phyloP scores from a whole-genome alignment of 805 yeast species.

The Myxozyma neotropica region DNA sequence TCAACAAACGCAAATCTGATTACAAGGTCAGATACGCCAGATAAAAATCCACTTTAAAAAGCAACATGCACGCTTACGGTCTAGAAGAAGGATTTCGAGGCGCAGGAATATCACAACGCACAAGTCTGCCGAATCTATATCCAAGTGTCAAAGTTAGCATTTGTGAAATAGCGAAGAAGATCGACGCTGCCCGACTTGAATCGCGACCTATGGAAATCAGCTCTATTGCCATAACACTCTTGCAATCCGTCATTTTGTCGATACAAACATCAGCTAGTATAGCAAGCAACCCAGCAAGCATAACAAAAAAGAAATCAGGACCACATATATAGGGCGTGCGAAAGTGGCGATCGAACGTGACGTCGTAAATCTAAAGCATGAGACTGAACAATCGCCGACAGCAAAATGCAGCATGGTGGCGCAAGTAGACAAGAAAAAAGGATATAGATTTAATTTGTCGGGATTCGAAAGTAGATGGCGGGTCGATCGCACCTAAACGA shows the following conservation, averaged over 20 bases:
- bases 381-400: too few species aligned
- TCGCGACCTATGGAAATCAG: background rate
- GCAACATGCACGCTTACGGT: constrained; percentile 28
- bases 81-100: constrained; percentile 34
- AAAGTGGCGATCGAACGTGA: background rate
- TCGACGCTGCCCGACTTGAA: background rate
- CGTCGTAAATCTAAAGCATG: background rate
- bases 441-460: too few species aligned
- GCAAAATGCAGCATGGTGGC: too few species aligned
- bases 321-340: background rate
- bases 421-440: too few species aligned
- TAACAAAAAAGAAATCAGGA: background rate
- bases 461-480: background rate
- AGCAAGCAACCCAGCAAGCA: background rate
- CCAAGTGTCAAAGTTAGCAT: background rate
- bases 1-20: constrained; percentile 40
- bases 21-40: background rate
- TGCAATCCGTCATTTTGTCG: background rate
- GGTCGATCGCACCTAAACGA: constrained; percentile 4
- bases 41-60: background rate
- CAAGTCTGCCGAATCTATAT: constrained; percentile 38
- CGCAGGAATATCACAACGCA: constrained; percentile 42
- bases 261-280: background rate
- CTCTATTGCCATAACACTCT: background rate
- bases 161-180: background rate